Evolutionary conservation across 192 early-diverging fungal species (phyloP).

Genomic region (Entrophospora sp.): DNA sequence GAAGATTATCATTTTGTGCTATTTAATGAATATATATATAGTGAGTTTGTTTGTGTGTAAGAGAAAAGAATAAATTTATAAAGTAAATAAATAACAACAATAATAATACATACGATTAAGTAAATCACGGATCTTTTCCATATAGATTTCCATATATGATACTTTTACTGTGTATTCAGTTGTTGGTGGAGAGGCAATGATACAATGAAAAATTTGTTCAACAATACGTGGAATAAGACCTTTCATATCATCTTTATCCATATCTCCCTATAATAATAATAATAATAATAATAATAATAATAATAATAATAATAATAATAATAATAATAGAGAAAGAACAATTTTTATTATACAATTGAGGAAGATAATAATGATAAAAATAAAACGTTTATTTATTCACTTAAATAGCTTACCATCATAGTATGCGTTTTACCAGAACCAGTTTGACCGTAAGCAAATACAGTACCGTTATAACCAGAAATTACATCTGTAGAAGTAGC

Average conservation of each 20-base stretch:
- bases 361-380: conserved; percentile 9
- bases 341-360: too few relatives aligned
- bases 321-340: too few relatives aligned
- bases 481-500: conserved; percentile 93
- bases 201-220: conserved; percentile 88
- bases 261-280: conserved; percentile 65
- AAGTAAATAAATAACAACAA: background rate
- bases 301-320: too few relatives aligned
- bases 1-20: conserved; percentile 83
- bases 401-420: conserved; percentile 64
- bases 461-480: conserved; percentile 97
- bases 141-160: conserved; percentile 99
- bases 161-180: conserved; percentile 98
- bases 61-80: background rate
- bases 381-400: background rate
- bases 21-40: too few relatives aligned
- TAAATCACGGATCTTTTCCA: conserved; percentile 97
- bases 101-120: conserved; percentile 60
- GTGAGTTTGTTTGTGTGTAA: background rate
- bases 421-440: conserved; percentile 95
- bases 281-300: too few relatives aligned
- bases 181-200: conserved; percentile 81
- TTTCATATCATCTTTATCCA: conserved; percentile 81
- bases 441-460: conserved; percentile 99
- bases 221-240: conserved; percentile 97